A percentile compares a stretch with the other conserved stretches of the same genome.
These are phyloP conservation scores for Setaria viridis DNA, from an alignment of 202 grass and related monocot species.

Conservation along the genomic window DNA sequence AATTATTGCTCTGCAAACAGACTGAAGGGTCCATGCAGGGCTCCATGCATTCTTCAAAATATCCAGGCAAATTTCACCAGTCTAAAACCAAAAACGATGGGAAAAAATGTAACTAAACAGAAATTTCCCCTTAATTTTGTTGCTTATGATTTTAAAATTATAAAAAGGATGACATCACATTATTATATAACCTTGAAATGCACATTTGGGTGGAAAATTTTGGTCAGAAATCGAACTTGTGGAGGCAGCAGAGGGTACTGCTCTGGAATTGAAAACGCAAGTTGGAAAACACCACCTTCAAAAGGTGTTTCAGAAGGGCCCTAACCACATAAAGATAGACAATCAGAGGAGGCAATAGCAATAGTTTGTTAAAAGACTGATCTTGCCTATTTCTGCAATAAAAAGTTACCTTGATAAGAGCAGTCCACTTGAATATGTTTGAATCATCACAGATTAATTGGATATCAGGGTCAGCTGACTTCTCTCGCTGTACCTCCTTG, in stretches of 20 bases:
- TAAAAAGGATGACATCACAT: neutral
- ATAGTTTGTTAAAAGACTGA: neutral
- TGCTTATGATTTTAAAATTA: neutral
- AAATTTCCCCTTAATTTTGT: neutral
- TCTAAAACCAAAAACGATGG: constrained; percentile 51
- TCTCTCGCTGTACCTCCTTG: constrained; percentile 95
- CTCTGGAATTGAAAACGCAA: constrained; percentile 90
- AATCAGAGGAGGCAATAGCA: constrained; percentile 5
- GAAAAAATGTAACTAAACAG: constrained; percentile 10
- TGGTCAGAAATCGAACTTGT: constrained; percentile 98
- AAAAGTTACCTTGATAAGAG: constrained; percentile 78
- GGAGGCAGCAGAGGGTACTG: constrained; percentile 97
- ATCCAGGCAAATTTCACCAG: constrained; percentile 98
- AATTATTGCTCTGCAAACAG: constrained; percentile 98
- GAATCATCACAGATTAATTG: constrained; percentile 95
- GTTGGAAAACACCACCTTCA: constrained; percentile 91
- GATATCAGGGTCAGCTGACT: constrained; percentile 95
- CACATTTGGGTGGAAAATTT: constrained; percentile 99
- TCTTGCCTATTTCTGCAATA: neutral
- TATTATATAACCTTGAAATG: constrained; percentile 87
- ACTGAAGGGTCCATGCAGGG: constrained; percentile 98
- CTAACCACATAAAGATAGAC: constrained; percentile 43
- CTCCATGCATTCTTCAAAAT: constrained; percentile 99
- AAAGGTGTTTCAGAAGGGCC: constrained; percentile 96
- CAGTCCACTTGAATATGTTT: constrained; percentile 99